Base-by-base conservation (phyloP, 2,329 filamentous ascomycete genomes). In the Aureobasidium mangrovei region DNA sequence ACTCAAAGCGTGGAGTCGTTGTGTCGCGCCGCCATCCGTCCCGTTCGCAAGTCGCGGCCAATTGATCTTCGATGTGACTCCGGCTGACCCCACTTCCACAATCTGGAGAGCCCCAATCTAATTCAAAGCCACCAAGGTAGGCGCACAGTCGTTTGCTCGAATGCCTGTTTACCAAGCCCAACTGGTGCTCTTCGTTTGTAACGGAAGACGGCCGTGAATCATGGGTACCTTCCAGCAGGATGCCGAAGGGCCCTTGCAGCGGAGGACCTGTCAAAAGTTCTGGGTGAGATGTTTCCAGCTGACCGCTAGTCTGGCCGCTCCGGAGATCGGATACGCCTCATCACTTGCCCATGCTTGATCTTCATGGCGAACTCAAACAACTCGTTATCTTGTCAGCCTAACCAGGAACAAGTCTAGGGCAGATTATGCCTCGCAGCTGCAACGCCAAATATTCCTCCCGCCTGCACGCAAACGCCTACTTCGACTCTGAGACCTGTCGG, bases 161-260 rank as follows among this genome's bases (percentile, higher is more conserved):
- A 18, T 8, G 12, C 18, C 5, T 10, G 38, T 28, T 35, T 39
- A 18, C 18, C 18, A 18, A 18, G 18, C 18, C 18, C 18, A 18
- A 1, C 18, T 18, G 18, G 18, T 18, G 24, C 31, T 32, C 36
- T 26, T 26, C 26, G 33, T 24, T 10, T 18, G 18, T 18, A 18
- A 18, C 18, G 18, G 18, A 18, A 18, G 18, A 18, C 18, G 18
- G 18, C 18, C 18, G 18, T 18, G 18, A 18, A 18, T 18, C 18
- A 18, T 18, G 18, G 18, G 18, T 18, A 18, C 18, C 1, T 18
- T 18, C 18, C 18, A 18, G 27, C 47, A 40, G 5, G 10, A 42
- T 18, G 36, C 47, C 10, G 36, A 49, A 42, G 47, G 28, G 47
- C 47, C 38, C 47, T 51, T 51, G 47, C 47, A 51, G 47, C 36